These are phyloP conservation scores for Populus davidiana DNA, from an alignment of 345 rosid genomes.

Conservation along the genomic window DNA sequence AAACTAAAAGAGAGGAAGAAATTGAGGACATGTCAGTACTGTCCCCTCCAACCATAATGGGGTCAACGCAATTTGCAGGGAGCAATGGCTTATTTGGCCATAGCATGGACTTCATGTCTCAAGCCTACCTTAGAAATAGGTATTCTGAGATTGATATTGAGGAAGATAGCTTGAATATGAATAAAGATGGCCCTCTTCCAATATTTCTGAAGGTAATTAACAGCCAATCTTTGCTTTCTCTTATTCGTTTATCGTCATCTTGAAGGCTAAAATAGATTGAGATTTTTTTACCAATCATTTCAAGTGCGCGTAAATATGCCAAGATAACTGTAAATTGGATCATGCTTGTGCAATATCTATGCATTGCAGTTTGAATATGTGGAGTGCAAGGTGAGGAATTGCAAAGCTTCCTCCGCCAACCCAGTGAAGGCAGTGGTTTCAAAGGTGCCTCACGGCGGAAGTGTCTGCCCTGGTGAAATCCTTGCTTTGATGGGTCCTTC, in stretches of 20 bases:
- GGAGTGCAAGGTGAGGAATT: conserved; percentile 61
- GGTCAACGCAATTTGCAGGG: no score
- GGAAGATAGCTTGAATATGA: conserved; percentile 12
- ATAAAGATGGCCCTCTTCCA: conserved; percentile 70
- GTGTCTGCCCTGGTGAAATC: conserved; percentile 87
- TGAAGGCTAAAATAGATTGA: background rate
- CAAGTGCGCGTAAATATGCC: background rate
- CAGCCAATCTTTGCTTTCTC: background rate
- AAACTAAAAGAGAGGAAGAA: no score
- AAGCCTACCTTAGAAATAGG: no score
- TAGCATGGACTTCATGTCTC: no score
- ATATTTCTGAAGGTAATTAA: conserved; percentile 70
- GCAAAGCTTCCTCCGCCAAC: conserved; percentile 38
- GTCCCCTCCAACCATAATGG: no score
- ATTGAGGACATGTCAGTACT: no score
- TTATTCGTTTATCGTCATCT: background rate
- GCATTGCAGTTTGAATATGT: conserved; percentile 80
- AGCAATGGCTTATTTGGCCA: no score
- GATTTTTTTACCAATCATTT: background rate
- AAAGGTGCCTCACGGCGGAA: conserved; percentile 65
- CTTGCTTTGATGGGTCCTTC: conserved; percentile 98
- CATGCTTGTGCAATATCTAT: background rate
- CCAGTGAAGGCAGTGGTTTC: conserved; percentile 68
- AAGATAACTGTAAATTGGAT: background rate
- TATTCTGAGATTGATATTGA: no score